Evolutionary conservation across 2,329 filamentous ascomycete genomes (phyloP).

Genomic region (Ophiostoma fasciatum): DNA sequence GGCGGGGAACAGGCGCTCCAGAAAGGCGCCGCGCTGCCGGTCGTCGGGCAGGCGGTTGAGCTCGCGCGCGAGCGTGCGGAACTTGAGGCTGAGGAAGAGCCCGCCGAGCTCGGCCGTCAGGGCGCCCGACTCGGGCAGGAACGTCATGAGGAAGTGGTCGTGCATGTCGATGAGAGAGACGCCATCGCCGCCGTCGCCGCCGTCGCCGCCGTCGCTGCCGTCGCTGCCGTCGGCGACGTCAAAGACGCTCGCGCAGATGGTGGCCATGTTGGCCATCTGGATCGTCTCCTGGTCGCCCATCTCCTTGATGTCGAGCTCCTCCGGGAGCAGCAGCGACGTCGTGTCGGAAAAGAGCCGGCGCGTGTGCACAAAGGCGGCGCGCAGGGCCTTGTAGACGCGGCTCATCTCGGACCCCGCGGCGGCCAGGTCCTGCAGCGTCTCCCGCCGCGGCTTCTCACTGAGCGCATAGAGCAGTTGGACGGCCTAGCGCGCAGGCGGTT

Average conservation of each 20-base stretch:
- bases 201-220: too few species aligned
- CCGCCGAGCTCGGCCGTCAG: constrained; percentile 27
- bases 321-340: constrained; percentile 18
- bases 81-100: constrained; percentile 32
- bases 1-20: constrained; percentile 40
- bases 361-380: constrained; percentile 18
- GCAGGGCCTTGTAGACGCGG: constrained; percentile 20
- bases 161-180: constrained; percentile 27
- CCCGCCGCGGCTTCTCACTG: constrained; percentile 19
- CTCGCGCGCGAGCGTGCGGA: constrained; percentile 14
- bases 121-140: constrained; percentile 23
- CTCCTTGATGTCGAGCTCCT: constrained; percentile 24
- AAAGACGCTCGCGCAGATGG: constrained; percentile 27
- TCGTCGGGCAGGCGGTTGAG: constrained; percentile 6
- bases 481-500: constrained; percentile 12
- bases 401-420: constrained; percentile 19
- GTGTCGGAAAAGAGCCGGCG: constrained; percentile 20
- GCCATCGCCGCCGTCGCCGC: too few species aligned
- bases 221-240: constrained; percentile 22
- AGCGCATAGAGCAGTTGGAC: constrained; percentile 23
- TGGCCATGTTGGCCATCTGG: constrained; percentile 33
- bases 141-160: constrained; percentile 30
- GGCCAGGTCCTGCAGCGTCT: constrained; percentile 17
- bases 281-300: constrained; percentile 25
- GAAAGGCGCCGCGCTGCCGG: constrained; percentile 14